Evolutionary conservation across 495 filamentous ascomycete genomes (phyloP).

Genomic region (Zalerion maritima): DNA sequence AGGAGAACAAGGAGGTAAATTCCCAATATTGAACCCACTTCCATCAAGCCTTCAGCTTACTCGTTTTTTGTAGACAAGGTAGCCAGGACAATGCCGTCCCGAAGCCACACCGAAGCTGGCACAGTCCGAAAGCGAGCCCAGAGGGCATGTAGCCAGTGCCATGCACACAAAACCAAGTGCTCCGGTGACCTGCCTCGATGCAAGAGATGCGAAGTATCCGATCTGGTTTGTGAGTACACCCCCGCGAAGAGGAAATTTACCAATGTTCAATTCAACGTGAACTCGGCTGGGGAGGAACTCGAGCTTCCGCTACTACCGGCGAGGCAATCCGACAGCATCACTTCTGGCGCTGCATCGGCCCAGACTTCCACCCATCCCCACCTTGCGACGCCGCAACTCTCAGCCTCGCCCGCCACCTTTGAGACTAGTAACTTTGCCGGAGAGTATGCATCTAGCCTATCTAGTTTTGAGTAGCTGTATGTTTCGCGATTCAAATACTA

Average conservation of each 20-base stretch:
- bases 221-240: constrained; percentile 7
- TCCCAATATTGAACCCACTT: not conserved
- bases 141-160: constrained; percentile 8
- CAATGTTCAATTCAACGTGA: constrained; percentile 4
- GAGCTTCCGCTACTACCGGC: not conserved
- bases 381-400: not conserved
- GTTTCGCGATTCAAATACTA: no score
- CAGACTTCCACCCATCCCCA: not conserved
- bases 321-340: constrained; percentile 1
- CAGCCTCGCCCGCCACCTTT: not conserved
- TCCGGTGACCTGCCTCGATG: constrained; percentile 9
- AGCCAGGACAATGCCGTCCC: constrained; percentile 5
- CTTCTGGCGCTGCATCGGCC: no score
- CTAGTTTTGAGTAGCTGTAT: no score
- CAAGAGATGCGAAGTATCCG: constrained; percentile 6
- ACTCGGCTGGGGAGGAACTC: not conserved
- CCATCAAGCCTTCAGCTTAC: constrained; percentile 1
- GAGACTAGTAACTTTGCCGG: constrained; percentile 1
- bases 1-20: constrained; percentile 2
- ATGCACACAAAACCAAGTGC: constrained; percentile 9
- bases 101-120: constrained; percentile 8
- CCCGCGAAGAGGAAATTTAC: constrained; percentile 5
- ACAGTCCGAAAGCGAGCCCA: constrained; percentile 8
- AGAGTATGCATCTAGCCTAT: constrained; percentile 4
- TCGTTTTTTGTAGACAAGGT: constrained; percentile 2